A percentile compares a stretch with the other conserved stretches of the same genome.
phyloP scores from a whole-genome alignment of 768 basidiomycete genomes.

The Tylopilus sp. region DNA sequence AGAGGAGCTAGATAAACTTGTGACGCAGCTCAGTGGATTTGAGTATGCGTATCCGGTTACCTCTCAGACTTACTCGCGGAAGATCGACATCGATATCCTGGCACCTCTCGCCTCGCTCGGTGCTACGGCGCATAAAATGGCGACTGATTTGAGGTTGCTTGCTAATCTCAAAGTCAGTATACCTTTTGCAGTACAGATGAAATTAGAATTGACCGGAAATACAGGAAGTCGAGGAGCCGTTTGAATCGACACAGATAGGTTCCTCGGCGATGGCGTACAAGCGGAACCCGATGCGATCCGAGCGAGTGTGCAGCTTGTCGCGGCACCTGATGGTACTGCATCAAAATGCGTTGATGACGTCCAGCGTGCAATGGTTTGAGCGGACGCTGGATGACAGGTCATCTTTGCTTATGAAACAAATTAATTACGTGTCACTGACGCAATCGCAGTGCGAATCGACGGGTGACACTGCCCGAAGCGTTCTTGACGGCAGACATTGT shows the following conservation, averaged over 20 bases:
- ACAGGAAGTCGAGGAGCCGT: conserved; percentile 96
- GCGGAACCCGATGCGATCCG: conserved; percentile 98
- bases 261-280: conserved; percentile 99
- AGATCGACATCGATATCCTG: conserved; percentile 93
- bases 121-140: conserved; percentile 97
- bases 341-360: conserved; percentile 94
- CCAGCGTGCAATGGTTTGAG: conserved; percentile 97
- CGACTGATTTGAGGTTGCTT: conserved; percentile 89
- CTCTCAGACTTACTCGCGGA: conserved; percentile 97
- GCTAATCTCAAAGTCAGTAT: conserved; percentile 81
- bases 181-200: neutral
- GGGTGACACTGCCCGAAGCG: conserved; percentile 94
- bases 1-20: conserved; percentile 80
- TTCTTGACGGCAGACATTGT: conserved; percentile 97
- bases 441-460: conserved; percentile 78
- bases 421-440: conserved; percentile 4
- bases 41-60: conserved; percentile 95
- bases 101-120: conserved; percentile 87
- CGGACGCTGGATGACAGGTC: conserved; percentile 95
- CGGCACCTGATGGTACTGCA: conserved; percentile 94
- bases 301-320: conserved; percentile 95
- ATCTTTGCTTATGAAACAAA: conserved; percentile 5
- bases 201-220: conserved; percentile 1
- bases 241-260: conserved; percentile 98
- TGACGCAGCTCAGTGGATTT: conserved; percentile 91